These are phyloP conservation scores for Astrothelium subdiscretum DNA, from an alignment of 495 filamentous ascomycete genomes.

Conservation along the genomic window DNA sequence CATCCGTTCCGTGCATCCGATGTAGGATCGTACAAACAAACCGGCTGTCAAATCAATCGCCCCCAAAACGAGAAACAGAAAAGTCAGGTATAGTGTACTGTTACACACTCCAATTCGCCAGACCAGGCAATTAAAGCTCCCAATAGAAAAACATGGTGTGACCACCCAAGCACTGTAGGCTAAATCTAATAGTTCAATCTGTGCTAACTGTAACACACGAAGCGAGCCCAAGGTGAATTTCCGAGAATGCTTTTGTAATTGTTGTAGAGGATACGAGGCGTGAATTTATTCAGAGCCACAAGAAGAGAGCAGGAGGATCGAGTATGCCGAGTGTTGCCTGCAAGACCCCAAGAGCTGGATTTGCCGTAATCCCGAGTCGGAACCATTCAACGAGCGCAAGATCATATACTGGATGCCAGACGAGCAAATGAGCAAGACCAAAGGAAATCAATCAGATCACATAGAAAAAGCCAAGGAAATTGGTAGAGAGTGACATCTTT, in stretches of 20 bases:
- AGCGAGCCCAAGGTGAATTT: not conserved
- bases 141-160: not conserved
- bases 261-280: not conserved
- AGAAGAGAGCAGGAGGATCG: not conserved
- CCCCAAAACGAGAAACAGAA: not conserved
- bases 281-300: not conserved
- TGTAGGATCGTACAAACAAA: not conserved
- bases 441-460: not conserved
- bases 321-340: too few species aligned
- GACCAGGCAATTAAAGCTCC: not conserved
- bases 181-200: slow-evolving; percentile 1
- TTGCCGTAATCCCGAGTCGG: too few species aligned
- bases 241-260: not conserved
- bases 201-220: not conserved
- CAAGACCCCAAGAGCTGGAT: not conserved
- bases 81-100: not conserved
- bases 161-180: not conserved
- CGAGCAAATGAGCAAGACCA: not conserved
- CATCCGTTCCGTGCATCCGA: not conserved
- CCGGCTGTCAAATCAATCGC: not conserved
- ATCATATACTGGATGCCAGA: not conserved
- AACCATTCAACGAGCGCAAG: not conserved
- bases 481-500: not conserved
- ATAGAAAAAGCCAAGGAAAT: not conserved
- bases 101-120: not conserved